Evolutionary conservation across 108 stramenopile species (phyloP), one percentile per base, ranked within the genome.

Genomic region (Cyclostephanos invisitatus): DNA sequence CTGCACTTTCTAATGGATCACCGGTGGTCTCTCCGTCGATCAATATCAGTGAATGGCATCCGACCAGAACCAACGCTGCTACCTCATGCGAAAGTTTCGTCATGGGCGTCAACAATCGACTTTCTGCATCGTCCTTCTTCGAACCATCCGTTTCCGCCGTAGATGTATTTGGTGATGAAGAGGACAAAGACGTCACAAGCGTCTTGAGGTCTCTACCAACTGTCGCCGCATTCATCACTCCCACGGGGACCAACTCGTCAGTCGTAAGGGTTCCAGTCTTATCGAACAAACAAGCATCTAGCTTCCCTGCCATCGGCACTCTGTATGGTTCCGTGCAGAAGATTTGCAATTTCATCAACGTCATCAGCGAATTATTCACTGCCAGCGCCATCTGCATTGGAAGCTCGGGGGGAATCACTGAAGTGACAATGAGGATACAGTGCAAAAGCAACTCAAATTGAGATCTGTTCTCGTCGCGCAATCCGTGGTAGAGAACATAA

Each of bases 351-450:
- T 97, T 98, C 96, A 97, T 97, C 81, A 98, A 78, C 0, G 97
- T 94, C 96, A 98, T 96, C 21, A 98, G 73, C 32, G 92, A 89
- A 60, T 95, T 96, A 81, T 98, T 98, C 25, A 98, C 97, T 14
- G 98, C 98, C 55, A 98, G 80, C 11, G 98, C 98, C 96, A 97
- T 97, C 74, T 98, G 96, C 95, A 97, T 96, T 4, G 98, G 98
- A 20, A 98, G 81, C 82, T 98, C 96, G 10, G 96, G 98, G 35
- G 97, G 98, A 50, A 98, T 96, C 10, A 98, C 98, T 67, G 84
- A 88, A 15, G 98, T 98, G 66, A 98, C 81, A 72, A 98, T 98
- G 60, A 98, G 42, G 67, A 98, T 93, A 69, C 98, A 98, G 68
- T 96, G 96, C 59, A 98, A 76, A 12, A 98, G 75, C 32, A 98